These are phyloP conservation scores for Trichoderma asperelloides DNA, from an alignment of 495 filamentous ascomycete species.

Conservation along the genomic window DNA sequence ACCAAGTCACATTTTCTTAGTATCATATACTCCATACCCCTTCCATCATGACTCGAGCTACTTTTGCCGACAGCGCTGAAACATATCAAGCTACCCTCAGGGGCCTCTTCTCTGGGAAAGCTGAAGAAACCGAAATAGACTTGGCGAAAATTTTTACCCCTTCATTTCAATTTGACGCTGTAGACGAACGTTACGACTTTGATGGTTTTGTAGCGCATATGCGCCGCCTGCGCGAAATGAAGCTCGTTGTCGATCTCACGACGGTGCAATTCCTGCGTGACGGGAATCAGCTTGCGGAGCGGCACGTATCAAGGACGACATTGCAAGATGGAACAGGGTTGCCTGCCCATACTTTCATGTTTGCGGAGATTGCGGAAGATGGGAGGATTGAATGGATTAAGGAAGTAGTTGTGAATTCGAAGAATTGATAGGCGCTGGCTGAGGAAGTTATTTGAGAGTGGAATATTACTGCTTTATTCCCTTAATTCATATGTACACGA, in stretches of 20 bases:
- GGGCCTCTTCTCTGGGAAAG: constrained; percentile 13
- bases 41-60: neutral
- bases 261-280: constrained; percentile 7
- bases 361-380: constrained; percentile 11
- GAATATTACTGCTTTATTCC: neutral
- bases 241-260: neutral
- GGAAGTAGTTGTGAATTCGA: neutral
- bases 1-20: neutral
- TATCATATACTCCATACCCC: neutral
- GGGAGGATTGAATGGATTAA: constrained; percentile 12
- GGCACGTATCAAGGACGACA: constrained; percentile 3
- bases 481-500: neutral
- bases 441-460: neutral
- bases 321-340: neutral
- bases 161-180: neutral
- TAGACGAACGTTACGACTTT: neutral
- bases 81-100: constrained; percentile 10
- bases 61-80: constrained; percentile 3
- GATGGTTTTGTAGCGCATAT: constrained; percentile 12
- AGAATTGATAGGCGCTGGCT: neutral
- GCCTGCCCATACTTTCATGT: constrained; percentile 11
- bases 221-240: constrained; percentile 5
- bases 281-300: constrained; percentile 12
- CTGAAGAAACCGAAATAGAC: constrained; percentile 12
- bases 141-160: constrained; percentile 9